Evolutionary conservation across 2,329 filamentous ascomycete species (phyloP).

Genomic region (Zasmidium cellare): DNA sequence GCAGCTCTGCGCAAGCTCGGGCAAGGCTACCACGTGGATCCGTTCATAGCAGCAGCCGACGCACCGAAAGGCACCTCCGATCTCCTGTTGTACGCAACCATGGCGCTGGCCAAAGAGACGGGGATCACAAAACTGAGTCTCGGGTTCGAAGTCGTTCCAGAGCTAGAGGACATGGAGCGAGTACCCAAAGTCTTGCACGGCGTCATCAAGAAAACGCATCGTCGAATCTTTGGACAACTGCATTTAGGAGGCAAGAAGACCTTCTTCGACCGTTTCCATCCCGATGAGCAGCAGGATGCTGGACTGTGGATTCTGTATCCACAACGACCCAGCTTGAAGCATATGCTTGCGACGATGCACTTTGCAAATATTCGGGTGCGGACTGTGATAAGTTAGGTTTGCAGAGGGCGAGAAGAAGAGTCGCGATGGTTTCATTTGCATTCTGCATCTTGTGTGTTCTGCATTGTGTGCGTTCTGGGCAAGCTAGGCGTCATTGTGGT

Average conservation of each 20-base stretch:
- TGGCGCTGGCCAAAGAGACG: not conserved
- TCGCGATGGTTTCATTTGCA: no score
- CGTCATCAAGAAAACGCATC: constrained; percentile 1
- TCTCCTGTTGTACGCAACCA: constrained; percentile 6
- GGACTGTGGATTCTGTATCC: constrained; percentile 7
- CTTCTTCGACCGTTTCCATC: constrained; percentile 5
- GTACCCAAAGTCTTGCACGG: not conserved
- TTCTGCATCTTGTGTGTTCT: no score
- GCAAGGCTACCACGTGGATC: constrained; percentile 6
- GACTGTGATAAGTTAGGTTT: not conserved
- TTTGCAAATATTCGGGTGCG: constrained; percentile 6
- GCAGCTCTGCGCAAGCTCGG: constrained; percentile 6
- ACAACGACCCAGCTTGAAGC: not conserved
- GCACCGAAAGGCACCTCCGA: constrained; percentile 8
- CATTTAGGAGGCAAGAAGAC: constrained; percentile 4
- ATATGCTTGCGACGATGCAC: constrained; percentile 9
- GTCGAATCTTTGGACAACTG: not conserved
- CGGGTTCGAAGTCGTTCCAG: not conserved
- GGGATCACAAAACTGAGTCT: constrained; percentile 4
- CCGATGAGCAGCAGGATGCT: constrained; percentile 7
- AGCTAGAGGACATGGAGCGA: not conserved
- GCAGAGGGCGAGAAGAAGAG: no score
- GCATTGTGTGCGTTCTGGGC: no score
- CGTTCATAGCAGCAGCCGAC: not conserved
- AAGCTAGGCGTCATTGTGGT: no score